Evolutionary conservation across 257 asterid species (phyloP), one percentile per base, ranked within the genome.

Genomic region (Solanum commersonii): DNA sequence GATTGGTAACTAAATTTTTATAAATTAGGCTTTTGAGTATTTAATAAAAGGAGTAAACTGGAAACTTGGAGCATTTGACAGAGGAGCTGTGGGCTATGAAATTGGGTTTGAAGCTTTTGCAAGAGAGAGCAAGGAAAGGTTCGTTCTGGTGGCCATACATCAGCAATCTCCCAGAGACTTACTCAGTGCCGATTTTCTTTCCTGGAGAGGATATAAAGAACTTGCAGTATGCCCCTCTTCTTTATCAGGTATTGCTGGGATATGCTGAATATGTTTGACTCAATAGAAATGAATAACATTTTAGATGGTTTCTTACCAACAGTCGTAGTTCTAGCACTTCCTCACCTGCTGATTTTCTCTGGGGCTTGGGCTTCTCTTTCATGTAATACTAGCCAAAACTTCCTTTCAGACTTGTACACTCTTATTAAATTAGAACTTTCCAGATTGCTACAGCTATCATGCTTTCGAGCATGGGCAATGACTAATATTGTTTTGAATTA

Each of bases 121-220:
- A 94, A 90, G 99, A 97, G 92, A 91, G 99, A 93, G 94, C 98
- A 0, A 96, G 67, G 91, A 90, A 70, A 86, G 96, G 93, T 90
- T 96, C 99, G 70, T 97, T 96, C 90, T 96, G 99, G 99, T 97
- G 99, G 98, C 95, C 98, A 3, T 97, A 97, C 93, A 95, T 97
- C 89, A 91, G 98, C 93, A 97, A 96, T 91, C 98, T 96, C 87
- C 99, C 99, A 0, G 95, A 95, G 90, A 94, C 98, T 72, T 95
- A 89, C 85, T 86, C 91, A 34, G 95, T 95, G 2, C 98, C 99
- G 38, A 95, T 97, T 88, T 97, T 97, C 95, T 97, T 95, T 89
- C 97, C 98, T 33, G 99, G 98, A 18, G 98, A 96, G 91, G 99
- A 97, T 92, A 95, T 97, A 87, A 94, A 92, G 94, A 93, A 94